Base-by-base conservation (phyloP, 164 flowering plant genomes). In the Akebia trifoliata region DNA sequence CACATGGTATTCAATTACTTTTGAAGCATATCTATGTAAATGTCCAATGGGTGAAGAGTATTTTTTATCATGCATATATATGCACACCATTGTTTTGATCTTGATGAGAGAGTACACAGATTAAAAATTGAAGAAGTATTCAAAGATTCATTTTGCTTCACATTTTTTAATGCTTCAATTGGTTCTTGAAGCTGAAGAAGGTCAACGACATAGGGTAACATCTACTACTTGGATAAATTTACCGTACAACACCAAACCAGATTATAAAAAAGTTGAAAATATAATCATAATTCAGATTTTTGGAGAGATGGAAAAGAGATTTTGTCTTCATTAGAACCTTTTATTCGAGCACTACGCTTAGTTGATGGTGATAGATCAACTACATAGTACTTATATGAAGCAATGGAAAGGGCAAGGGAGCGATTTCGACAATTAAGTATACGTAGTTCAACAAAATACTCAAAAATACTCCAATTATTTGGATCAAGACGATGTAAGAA, bases 1-100 rank as follows among this genome's bases (percentile, higher is more conserved):
- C 52, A 5, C 52, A 57, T 46, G 50, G 60, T 2, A 1, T 45
- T 20, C 20, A 57, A 4, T 24, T 32, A 21, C 39, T 57, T 15
- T 12, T 46, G 17, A 26, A 59, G 2, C 54, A 59, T 17, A 59
- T 59, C 8, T 26, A 49, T n/a, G 5, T 10, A 0, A 2, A 15
- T 0, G 31, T 40, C 21, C 24, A 4, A 25, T 49, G 32, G 29
- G n/a, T 38, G 2, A 55, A 9, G 0, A 20, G 4, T 3, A 6
- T 55, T 2, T 34, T 34, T 36, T 14, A 10, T 9, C 6, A 53
- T 8, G 34, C 12, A 39, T 20, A 14, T 25, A 40, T 3, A 25
- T 8, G 20, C 20, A 55, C n/a, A 17, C 6, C 2, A 25, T 17
- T 8, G 59, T 26, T 12, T 12, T 39, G 18, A 18, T 9, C 4